A percentile compares a stretch with the other conserved stretches of the same genome.
Conservation (phyloP, 305 asterid genomes). For the Ruellia speciosa region DNA sequence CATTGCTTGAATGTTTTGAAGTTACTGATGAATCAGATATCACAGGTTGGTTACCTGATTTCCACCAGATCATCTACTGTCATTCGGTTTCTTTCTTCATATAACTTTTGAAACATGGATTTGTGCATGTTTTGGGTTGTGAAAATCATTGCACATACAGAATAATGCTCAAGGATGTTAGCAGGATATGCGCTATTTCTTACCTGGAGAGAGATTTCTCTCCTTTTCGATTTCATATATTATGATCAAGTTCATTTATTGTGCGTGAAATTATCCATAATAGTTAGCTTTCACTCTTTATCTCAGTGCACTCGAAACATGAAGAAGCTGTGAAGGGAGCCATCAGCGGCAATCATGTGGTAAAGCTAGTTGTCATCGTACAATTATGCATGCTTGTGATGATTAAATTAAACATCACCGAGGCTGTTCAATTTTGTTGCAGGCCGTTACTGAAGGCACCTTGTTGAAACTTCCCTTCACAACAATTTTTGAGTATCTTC, state of each 20-base stretch:
- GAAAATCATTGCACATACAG: neutral
- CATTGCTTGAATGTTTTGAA: slow-evolving; percentile 72
- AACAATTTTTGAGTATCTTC: slow-evolving; percentile 86
- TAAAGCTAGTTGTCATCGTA: slow-evolving; percentile 24
- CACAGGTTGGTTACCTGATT: slow-evolving; percentile 36
- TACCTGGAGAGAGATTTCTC: neutral
- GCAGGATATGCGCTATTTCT: neutral
- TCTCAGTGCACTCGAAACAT: slow-evolving; percentile 41
- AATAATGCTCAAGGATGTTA: slow-evolving; percentile 15
- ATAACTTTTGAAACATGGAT: neutral
- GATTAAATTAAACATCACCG: slow-evolving; percentile 12
- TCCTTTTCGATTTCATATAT: too few species aligned
- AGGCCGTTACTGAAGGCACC: slow-evolving; percentile 56
- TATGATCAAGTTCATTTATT: slow-evolving; percentile 12
- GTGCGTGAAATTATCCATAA: slow-evolving; percentile 2
- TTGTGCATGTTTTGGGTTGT: slow-evolving; percentile 1
- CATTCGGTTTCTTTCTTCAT: neutral
- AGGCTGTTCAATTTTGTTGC: slow-evolving; percentile 27
- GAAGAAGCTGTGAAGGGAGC: slow-evolving; percentile 57
- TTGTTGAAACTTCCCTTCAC: slow-evolving; percentile 82
- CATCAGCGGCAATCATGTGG: slow-evolving; percentile 43
- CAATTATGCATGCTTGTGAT: slow-evolving; percentile 2
- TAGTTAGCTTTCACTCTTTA: slow-evolving; percentile 18
- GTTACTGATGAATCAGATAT: slow-evolving; percentile 40
- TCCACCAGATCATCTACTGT: neutral